Conservation (phyloP, 805 yeast species). For the Yarrowia sp. region DNA sequence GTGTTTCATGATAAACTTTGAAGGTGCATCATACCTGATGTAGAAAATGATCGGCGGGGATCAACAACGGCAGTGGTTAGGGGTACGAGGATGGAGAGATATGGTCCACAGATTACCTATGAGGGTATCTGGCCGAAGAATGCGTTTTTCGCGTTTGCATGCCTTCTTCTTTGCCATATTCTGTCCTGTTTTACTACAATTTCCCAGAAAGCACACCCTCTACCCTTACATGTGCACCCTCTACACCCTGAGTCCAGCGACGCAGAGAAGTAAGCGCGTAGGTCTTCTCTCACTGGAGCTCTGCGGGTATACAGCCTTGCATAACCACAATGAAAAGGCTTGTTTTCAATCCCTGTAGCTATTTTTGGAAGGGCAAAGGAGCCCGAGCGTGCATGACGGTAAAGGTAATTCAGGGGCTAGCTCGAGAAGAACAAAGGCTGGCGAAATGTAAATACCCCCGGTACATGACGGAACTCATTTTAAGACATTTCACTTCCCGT, state of each 20-base stretch:
- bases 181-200: no score
- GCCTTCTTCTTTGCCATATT: no score
- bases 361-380: neutral
- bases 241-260: neutral
- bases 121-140: no score
- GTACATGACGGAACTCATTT: neutral
- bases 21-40: neutral
- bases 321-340: neutral
- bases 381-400: neutral
- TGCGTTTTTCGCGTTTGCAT: no score
- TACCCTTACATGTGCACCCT: conserved; percentile 5
- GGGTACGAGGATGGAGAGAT: neutral
- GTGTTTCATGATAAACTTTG: neutral
- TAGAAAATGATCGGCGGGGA: conserved; percentile 3
- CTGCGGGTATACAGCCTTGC: neutral
- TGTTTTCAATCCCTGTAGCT: neutral
- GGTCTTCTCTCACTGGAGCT: neutral
- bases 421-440: neutral
- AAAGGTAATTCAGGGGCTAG: neutral
- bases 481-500: neutral
- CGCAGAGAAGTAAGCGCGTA: neutral
- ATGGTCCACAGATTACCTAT: no score
- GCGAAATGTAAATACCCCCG: neutral
- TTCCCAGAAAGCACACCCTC: neutral
- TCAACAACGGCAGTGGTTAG: conserved; percentile 1